Percentiles rank a stretch among this genome's conserved stretches.
phyloP scores from a whole-genome alignment of 306 rosid species.

The Corylus heterophylla region DNA sequence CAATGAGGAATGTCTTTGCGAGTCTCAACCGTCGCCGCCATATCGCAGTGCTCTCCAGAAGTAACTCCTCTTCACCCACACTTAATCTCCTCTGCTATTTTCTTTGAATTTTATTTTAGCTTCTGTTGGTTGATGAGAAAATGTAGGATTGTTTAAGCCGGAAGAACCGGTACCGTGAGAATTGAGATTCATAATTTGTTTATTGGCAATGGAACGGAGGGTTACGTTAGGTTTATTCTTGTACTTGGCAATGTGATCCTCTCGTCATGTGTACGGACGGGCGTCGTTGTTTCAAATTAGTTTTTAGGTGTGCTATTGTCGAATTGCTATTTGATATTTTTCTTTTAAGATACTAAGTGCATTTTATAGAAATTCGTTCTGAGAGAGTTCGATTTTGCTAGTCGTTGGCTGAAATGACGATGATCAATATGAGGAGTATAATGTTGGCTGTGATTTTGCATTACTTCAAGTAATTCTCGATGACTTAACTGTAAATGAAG shows the following conservation, averaged over 20 bases:
- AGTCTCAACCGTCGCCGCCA: slow-evolving; percentile 56
- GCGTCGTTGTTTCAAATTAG: neutral
- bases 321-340: neutral
- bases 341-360: neutral
- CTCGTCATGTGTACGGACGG: neutral
- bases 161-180: neutral
- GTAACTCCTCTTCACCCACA: slow-evolving; percentile 29
- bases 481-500: too few species aligned
- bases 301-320: too few species aligned
- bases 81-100: neutral
- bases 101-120: neutral
- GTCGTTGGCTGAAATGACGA: neutral
- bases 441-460: neutral
- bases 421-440: neutral
- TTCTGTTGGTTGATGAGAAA: slow-evolving; percentile 3
- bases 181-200: neutral
- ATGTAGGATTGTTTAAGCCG: neutral
- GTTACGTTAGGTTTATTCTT: neutral
- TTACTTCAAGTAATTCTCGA: too few species aligned
- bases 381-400: neutral
- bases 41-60: slow-evolving; percentile 31
- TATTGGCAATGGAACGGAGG: neutral
- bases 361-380: neutral
- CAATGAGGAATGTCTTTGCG: slow-evolving; percentile 79
- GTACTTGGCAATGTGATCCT: neutral